These are phyloP conservation scores for Phytophthora constricta DNA, from an alignment of 352 stramenopile species.

Conservation along the genomic window DNA sequence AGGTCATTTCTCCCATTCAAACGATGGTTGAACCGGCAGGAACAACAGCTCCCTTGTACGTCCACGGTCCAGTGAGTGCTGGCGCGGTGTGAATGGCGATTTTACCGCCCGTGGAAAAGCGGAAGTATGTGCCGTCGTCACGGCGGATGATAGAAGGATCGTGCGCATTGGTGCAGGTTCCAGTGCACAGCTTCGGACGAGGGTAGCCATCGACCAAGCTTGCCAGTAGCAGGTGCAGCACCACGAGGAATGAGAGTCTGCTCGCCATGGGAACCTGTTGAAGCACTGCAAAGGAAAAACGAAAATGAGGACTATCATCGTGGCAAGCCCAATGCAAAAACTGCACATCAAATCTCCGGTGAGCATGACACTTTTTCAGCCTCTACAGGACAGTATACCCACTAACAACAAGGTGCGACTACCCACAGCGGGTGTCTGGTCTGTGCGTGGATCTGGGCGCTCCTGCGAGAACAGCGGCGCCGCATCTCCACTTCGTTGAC, in stretches of 20 bases:
- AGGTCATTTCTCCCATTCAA: slow-evolving; percentile 31
- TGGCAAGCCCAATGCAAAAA: too few species aligned
- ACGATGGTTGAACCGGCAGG: slow-evolving; percentile 39
- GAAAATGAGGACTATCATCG: too few species aligned
- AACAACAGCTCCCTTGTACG: slow-evolving; percentile 34
- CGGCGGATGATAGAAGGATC: slow-evolving; percentile 38
- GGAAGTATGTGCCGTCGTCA: slow-evolving; percentile 43
- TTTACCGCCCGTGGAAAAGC: slow-evolving; percentile 40
- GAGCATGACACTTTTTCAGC: too few species aligned
- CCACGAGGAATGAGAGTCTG: slow-evolving; percentile 1
- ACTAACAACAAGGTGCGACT: too few species aligned
- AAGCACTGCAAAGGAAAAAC: too few species aligned
- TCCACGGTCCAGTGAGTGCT: slow-evolving; percentile 35
- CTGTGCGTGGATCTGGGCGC: too few species aligned
- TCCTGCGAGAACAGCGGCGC: too few species aligned
- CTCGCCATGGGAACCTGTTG: too few species aligned
- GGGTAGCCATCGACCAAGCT: slow-evolving; percentile 7
- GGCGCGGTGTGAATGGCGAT: slow-evolving; percentile 41
- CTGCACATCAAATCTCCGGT: too few species aligned
- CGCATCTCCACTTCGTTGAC: too few species aligned
- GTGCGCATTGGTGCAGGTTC: slow-evolving; percentile 30
- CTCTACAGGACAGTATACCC: too few species aligned
- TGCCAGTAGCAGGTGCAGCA: slow-evolving; percentile 5
- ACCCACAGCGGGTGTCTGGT: too few species aligned
- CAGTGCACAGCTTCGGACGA: slow-evolving; percentile 8